These are phyloP conservation scores for Fragaria ananassa DNA, from an alignment of 306 rosid species.

Conservation along the genomic window DNA sequence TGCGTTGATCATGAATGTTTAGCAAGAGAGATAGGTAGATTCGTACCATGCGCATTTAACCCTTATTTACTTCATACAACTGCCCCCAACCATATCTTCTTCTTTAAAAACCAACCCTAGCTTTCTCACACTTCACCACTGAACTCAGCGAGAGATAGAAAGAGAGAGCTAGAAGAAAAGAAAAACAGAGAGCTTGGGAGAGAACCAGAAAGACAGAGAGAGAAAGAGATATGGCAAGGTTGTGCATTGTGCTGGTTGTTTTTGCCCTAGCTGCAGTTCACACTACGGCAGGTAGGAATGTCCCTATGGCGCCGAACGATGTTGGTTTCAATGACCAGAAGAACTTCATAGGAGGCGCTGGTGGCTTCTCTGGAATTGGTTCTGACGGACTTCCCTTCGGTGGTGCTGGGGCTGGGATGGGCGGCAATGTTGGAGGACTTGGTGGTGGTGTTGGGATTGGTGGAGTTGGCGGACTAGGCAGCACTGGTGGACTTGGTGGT, in stretches of 20 bases:
- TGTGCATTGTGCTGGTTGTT: constrained; percentile 43
- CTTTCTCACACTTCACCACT: not conserved
- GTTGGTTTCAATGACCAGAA: constrained; percentile 61
- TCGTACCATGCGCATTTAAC: not conserved
- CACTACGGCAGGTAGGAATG: constrained; percentile 39
- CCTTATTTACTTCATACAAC: constrained; percentile 11
- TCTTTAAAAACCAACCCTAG: constrained; percentile 1
- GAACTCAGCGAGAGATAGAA: not conserved
- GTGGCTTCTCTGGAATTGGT: constrained; percentile 60
- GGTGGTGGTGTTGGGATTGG: constrained; percentile 29
- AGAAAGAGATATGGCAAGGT: constrained; percentile 40
- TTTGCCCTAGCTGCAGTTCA: constrained; percentile 48
- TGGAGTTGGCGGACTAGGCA: constrained; percentile 17
- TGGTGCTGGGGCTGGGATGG: constrained; percentile 54
- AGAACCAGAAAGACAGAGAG: not conserved
- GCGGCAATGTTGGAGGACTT: constrained; percentile 21
- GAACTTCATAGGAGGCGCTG: constrained; percentile 69
- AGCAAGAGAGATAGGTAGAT: not conserved
- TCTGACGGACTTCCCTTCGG: constrained; percentile 54
- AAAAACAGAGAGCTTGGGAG: not conserved
- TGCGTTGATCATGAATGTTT: not conserved
- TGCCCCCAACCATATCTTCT: not conserved
- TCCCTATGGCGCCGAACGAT: constrained; percentile 30
- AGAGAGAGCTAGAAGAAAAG: not conserved
- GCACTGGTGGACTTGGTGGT: constrained; percentile 28